These are phyloP conservation scores for Penicillium sp. DNA, from an alignment of 2,329 filamentous ascomycete species.

Conservation along the genomic window DNA sequence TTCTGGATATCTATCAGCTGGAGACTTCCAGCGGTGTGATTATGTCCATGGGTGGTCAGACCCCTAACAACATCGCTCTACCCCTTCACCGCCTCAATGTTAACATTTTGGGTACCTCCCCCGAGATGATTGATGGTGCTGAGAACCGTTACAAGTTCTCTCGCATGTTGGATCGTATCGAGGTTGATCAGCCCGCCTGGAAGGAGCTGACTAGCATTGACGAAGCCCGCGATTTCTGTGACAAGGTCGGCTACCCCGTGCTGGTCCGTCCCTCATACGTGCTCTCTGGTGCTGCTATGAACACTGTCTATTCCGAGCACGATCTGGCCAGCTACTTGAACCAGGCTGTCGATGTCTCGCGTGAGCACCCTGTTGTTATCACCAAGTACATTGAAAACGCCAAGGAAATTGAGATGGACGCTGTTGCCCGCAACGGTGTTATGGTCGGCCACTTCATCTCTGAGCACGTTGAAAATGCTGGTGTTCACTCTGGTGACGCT, in stretches of 20 bases:
- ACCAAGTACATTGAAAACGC: conserved; percentile 99
- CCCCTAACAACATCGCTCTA: conserved; percentile 94
- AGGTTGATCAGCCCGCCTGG: conserved; percentile 95
- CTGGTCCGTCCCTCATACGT: conserved; percentile 96
- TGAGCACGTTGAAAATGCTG: conserved; percentile 97
- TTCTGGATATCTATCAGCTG: conserved; percentile 89
- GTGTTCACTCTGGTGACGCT: conserved; percentile 96
- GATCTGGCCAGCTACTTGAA: conserved; percentile 85
- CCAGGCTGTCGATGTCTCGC: conserved; percentile 89
- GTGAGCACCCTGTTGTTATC: conserved; percentile 95
- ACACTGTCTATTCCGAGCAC: conserved; percentile 95
- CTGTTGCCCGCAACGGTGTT: conserved; percentile 83
- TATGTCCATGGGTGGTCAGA: conserved; percentile 95
- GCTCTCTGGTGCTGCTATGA: conserved; percentile 96
- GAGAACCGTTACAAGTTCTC: conserved; percentile 99
- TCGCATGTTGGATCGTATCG: conserved; percentile 92
- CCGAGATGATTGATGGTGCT: conserved; percentile 97
- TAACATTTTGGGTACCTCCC: conserved; percentile 90
- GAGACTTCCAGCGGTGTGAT: conserved; percentile 82
- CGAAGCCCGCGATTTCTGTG: conserved; percentile 83
- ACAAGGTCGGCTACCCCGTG: conserved; percentile 86
- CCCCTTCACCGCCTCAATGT: conserved; percentile 84
- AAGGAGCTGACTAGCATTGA: conserved; percentile 95
- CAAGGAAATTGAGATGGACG: conserved; percentile 99
- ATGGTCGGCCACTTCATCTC: conserved; percentile 96